Percentiles rank a stretch among this genome's conserved stretches.
phyloP scores from a whole-genome alignment of 306 rosid genomes.

The Ormosia semicastrata region DNA sequence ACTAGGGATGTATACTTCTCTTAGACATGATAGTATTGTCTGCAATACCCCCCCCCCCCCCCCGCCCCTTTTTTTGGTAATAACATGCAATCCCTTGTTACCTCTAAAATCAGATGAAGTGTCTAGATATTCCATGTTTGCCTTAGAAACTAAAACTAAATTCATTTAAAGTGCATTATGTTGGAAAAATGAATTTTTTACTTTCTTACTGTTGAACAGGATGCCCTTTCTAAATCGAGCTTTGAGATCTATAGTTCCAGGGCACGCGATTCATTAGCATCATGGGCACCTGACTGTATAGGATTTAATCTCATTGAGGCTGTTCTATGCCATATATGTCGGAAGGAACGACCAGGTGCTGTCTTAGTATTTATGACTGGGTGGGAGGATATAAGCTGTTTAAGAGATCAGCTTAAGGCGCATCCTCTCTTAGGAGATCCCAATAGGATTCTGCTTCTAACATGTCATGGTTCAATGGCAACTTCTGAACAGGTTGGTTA shows the following conservation, averaged over 20 bases:
- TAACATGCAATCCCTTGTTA: background rate
- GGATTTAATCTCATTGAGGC: slow-evolving; percentile 98
- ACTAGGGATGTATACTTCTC: background rate
- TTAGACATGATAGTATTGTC: background rate
- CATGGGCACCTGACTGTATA: slow-evolving; percentile 86
- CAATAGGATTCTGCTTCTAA: slow-evolving; percentile 81
- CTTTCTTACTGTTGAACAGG: slow-evolving; percentile 52
- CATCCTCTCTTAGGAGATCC: slow-evolving; percentile 99
- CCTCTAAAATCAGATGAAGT: background rate
- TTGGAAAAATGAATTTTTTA: slow-evolving; percentile 15
- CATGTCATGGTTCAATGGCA: slow-evolving; percentile 99
- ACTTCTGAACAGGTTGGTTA: slow-evolving; percentile 84
- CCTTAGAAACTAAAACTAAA: background rate
- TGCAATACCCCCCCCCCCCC: background rate
- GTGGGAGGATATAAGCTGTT: slow-evolving; percentile 95
- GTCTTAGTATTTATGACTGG: slow-evolving; percentile 96
- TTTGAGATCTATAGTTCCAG: slow-evolving; percentile 79
- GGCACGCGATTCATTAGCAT: slow-evolving; percentile 82
- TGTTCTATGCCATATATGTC: slow-evolving; percentile 91
- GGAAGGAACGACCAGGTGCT: slow-evolving; percentile 93
- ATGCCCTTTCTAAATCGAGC: slow-evolving; percentile 79
- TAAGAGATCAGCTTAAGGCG: slow-evolving; percentile 91
- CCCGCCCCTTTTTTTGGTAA: background rate
- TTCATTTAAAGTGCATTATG: slow-evolving; percentile 1
- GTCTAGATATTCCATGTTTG: background rate